Base-by-base conservation (phyloP, 768 basidiomycete species). In the Suillus subalutaceus region DNA sequence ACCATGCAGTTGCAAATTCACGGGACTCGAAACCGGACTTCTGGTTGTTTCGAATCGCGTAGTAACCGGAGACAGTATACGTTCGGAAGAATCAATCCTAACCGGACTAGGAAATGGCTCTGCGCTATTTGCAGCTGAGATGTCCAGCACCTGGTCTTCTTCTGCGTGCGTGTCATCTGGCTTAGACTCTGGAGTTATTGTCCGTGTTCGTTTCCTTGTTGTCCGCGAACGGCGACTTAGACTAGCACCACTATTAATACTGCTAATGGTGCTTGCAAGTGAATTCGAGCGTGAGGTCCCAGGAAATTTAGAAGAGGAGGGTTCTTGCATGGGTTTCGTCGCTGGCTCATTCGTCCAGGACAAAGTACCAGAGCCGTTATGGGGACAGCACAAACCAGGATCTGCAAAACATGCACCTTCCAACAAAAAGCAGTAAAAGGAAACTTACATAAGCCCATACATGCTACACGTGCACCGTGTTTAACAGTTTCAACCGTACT, bases 141-240 rank as follows among this genome's bases (percentile, higher is more conserved):
- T 77, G 64, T 77, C 76, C 37, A 77, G 26, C 13, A 77, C 73
- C 50, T 68, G 65, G 44, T 74, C 72, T 50, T 66, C 67, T 10
- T 62, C 68, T 6, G 63, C 30, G 30, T 26, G 18, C 43, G 59
- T 46, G 30, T 70, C 71, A 63, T 79, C 76, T 66, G 52, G 63
- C 66, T 56, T 66, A 67, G 67, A 76, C 69, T 63, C 67, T 64
- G 56, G 77, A 73, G 82, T 84, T 63, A 84, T 76, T 30, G 88
- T 86, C 72, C 74, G 81, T 62, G 85, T 86, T 76, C 88, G 85
- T 67, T 83, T 79, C 72, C 86, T 80, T 53, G 82, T 84, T 66
- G 85, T 76, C 53, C 76, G 74, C 32, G 77, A 77, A 57, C 85
- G 83, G 68, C 88, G 85, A 41, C 81, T 73, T 57, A 89, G 83